Evolutionary conservation across 73 alveolate species (phyloP), one percentile per base, ranked within the genome.

Genomic region (Uronychia binucleata): DNA sequence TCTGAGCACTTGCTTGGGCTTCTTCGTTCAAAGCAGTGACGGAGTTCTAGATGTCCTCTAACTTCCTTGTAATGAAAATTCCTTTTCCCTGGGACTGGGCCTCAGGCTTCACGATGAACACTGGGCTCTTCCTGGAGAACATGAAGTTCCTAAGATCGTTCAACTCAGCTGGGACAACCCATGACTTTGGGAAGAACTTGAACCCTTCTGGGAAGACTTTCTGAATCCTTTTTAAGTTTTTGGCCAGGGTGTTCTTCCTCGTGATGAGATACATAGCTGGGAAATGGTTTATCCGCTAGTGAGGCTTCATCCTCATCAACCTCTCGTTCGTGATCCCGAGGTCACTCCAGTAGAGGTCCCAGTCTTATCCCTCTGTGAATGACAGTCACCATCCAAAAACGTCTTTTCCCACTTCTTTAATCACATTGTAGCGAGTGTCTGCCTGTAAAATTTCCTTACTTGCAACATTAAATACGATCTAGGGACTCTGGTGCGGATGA

Each of bases 261-360:
- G 97, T 95, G 32, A 96, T 86, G 79, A 92, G 89, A 77, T 94
- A 92, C 90, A 96, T 96, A 29, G 96, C 96, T 0, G 98, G 99
- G 82, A 94, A 96, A 81, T 96, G 99, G 83, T 96, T 96, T 33
- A 93, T 27, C 59, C 87, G 82, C 84, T 95, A 94, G 81, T 91
- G 76, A 84, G 67, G 67, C 76, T 84, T 85, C 89, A 90, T 34
- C 26, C 86, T 86, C 77, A 75, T 29, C 28, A 90, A 87, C 77
- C 79, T 90, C 77, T 90, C 95, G 1, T 87, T 82, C 19, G 84
- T 46, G 57, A 90, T 77, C 0, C 67, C 95, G 0, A 82, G 32
- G 58, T 90, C 95, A 5, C 83, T 78, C 95, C 95, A 90, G 26
- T 81, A 33, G 26, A 90, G 58, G 58, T 90, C 91, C 92, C 97